Conservation (phyloP, 2,329 filamentous ascomycete genomes). For the Aspergillus unguis region DNA sequence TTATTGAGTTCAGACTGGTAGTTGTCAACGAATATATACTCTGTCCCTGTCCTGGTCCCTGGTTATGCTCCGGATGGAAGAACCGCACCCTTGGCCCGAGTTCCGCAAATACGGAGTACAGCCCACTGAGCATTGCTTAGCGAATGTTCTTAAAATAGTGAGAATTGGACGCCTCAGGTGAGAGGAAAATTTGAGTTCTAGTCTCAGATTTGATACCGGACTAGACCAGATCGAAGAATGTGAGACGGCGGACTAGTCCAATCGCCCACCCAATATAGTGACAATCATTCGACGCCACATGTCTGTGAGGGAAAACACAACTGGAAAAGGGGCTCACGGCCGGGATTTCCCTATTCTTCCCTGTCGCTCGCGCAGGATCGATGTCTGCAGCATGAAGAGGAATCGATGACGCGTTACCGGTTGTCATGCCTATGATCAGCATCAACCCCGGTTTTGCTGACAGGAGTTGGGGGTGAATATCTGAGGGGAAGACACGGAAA, state of each 20-base stretch:
- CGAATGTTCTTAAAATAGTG: slow-evolving; percentile 7
- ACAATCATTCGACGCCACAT: slow-evolving; percentile 18
- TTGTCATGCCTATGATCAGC: slow-evolving; percentile 1
- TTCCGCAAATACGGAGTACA: background rate
- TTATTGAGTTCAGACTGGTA: background rate
- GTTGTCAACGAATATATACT: background rate
- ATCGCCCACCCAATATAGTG: slow-evolving; percentile 12
- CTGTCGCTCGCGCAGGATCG: background rate
- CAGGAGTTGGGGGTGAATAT: background rate
- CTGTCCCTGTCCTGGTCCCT: background rate
- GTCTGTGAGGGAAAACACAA: background rate
- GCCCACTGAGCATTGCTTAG: background rate
- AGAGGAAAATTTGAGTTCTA: slow-evolving; percentile 1
- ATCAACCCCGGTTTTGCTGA: slow-evolving; percentile 1
- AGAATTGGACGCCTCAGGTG: background rate
- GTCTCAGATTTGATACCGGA: slow-evolving; percentile 6
- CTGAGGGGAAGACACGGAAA: background rate
- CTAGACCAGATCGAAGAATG: slow-evolving; percentile 10
- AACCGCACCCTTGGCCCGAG: background rate
- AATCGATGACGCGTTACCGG: background rate
- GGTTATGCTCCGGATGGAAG: background rate
- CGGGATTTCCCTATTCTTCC: background rate
- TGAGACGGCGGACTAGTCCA: slow-evolving; percentile 12
- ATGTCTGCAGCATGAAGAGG: background rate
- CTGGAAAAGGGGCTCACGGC: slow-evolving; percentile 10